These are phyloP conservation scores for Artemisia argyi DNA, from an alignment of 129 eudicot species.

Conservation along the genomic window DNA sequence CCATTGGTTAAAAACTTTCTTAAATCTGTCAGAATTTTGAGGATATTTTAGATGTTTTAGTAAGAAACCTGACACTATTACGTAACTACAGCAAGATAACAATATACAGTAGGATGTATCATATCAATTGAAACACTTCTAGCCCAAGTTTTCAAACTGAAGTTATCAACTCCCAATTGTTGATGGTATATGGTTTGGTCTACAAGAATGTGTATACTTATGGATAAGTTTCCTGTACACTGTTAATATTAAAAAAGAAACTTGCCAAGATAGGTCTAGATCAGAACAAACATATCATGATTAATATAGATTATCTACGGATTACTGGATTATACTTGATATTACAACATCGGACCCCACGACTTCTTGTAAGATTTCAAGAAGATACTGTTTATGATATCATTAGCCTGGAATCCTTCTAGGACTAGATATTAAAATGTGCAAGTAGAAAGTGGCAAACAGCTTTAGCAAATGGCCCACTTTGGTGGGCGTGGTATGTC, in stretches of 20 bases:
- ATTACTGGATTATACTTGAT: not conserved
- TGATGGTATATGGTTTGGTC: not conserved
- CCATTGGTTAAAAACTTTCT: not conserved
- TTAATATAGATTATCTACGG: no score
- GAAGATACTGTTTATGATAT: conserved; percentile 3
- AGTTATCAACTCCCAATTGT: not conserved
- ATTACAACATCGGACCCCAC: conserved; percentile 15
- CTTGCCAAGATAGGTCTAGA: not conserved
- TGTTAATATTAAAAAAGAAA: not conserved
- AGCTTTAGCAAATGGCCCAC: conserved; percentile 47
- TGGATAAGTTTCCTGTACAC: not conserved
- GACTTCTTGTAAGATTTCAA: conserved; percentile 21
- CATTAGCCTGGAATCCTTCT: conserved; percentile 14
- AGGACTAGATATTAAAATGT: conserved; percentile 28
- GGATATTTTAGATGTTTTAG: not conserved
- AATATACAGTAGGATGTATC: not conserved
- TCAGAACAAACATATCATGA: not conserved
- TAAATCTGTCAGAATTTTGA: not conserved
- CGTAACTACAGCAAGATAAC: not conserved
- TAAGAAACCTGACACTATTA: not conserved
- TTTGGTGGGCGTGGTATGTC: conserved; percentile 43
- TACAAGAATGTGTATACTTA: not conserved
- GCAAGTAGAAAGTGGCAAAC: conserved; percentile 32
- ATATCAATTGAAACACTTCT: not conserved
- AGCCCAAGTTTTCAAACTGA: not conserved